Base-by-base conservation (phyloP, 768 basidiomycete species). In the Dentipellis sp. region DNA sequence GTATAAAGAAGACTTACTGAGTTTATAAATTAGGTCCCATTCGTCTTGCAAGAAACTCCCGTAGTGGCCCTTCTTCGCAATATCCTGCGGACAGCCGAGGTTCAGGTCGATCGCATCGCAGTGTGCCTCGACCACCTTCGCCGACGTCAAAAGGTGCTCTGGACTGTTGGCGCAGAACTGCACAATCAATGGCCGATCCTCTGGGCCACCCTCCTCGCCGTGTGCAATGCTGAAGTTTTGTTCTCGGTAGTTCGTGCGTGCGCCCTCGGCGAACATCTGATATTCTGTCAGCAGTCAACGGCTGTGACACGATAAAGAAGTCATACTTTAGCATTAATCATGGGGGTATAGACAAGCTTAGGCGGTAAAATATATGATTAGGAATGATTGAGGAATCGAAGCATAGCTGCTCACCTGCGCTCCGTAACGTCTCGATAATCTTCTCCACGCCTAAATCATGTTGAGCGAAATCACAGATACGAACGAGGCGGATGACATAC, bases 61-160 rank as follows among this genome's bases (percentile, higher is more conserved):
- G 60, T 97, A 99, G 42, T 78, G 78, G 0, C 97, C 95, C 22
- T 81, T 76, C 59, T 80, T 81, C 0, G 95, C 97, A 56, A 99
- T 97, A 48, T 95, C 93, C 65, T 99, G 95, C 0, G 95, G 95
- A 67, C 97, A 91, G 1, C 93, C 88, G 59, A 94, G 73, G 67
- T 99, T 98, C 68, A 99, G 77, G 67, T 99, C 97, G 36, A 98
- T 82, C 0, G 91, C 97, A 69, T 99, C 95, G 64, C 92, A 94
- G 56, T 86, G 76, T 0, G 75, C 71, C 63, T 93, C 86, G 7
- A 99, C 76, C 8, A 79, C 75, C 63, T 78, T 80, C 0, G 97
- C 97, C 11, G 94, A 84, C 1, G 74, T 74, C 34, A 98, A 78
- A 4, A 97, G 77, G 37, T 82, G 74, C 4, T 88, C 83, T 0